These are phyloP conservation scores for Podaxis mareebaensis DNA, from an alignment of 768 basidiomycete species.

Conservation along the genomic window DNA sequence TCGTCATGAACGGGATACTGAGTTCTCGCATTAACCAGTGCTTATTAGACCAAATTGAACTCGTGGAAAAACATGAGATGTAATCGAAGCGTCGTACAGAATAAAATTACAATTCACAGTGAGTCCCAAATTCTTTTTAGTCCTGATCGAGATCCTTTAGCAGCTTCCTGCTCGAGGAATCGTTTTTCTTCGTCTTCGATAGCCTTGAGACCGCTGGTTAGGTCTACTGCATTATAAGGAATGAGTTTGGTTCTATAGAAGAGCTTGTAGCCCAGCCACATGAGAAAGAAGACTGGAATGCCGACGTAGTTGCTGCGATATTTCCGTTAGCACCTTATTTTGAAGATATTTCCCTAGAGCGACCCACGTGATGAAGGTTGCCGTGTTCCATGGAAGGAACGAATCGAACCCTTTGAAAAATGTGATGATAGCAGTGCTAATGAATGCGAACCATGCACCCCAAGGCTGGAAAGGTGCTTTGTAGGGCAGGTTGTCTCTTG, in stretches of 20 bases:
- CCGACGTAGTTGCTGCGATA: conserved; percentile 43
- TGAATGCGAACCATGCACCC: conserved; percentile 60
- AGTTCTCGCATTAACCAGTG: no score
- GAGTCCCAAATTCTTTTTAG: conserved; percentile 38
- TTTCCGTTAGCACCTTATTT: background rate
- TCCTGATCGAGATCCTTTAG: conserved; percentile 35
- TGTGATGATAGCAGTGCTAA: conserved; percentile 51
- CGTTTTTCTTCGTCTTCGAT: conserved; percentile 66
- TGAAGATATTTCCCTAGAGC: background rate
- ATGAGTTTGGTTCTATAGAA: conserved; percentile 36
- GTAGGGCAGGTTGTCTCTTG: conserved; percentile 44
- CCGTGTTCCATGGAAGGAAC: conserved; percentile 49
- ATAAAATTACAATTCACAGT: conserved; percentile 26
- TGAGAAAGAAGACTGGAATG: conserved; percentile 40
- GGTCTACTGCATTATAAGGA: conserved; percentile 54
- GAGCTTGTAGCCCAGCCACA: conserved; percentile 45
- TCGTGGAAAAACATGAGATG: background rate
- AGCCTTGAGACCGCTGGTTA: conserved; percentile 55
- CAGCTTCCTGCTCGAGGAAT: conserved; percentile 44
- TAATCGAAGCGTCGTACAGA: background rate
- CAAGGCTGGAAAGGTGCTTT: conserved; percentile 66
- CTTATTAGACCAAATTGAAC: no score
- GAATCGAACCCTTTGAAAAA: conserved; percentile 60
- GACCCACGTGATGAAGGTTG: conserved; percentile 63
- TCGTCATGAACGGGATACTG: no score